phyloP scores from a whole-genome alignment of 306 rosid species.

The Rosa rugosa region DNA sequence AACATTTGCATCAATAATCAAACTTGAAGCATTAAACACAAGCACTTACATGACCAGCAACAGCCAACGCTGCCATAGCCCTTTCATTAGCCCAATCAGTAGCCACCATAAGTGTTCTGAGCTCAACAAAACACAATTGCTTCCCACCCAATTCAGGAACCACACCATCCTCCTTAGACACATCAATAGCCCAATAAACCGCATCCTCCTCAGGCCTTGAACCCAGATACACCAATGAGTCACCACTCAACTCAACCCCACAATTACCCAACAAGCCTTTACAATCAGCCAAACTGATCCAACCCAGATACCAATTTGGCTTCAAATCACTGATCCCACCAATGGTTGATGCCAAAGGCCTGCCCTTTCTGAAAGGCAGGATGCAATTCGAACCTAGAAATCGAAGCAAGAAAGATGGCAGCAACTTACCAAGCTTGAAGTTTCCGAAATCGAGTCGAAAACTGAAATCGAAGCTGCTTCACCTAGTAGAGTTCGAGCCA shows the following conservation, averaged over 20 bases:
- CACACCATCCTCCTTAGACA: constrained; percentile 45
- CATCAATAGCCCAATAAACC: constrained; percentile 82
- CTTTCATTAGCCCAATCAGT: constrained; percentile 68
- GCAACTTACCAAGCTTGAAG: too few species aligned
- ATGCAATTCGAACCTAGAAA: too few species aligned
- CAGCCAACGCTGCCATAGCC: constrained; percentile 66
- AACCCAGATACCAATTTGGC: constrained; percentile 73
- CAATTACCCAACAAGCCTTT: constrained; percentile 41
- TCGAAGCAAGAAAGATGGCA: too few species aligned
- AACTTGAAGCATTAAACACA: not conserved
- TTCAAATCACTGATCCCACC: constrained; percentile 28
- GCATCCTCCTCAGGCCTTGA: constrained; percentile 51
- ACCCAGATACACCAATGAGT: constrained; percentile 69
- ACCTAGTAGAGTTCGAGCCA: too few species aligned
- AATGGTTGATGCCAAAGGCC: constrained; percentile 55
- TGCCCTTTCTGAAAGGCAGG: constrained; percentile 62
- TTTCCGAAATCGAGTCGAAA: too few species aligned
- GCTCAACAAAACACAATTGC: constrained; percentile 62
- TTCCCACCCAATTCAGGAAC: constrained; percentile 42
- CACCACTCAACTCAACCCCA: constrained; percentile 49
- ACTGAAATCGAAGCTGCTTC: too few species aligned
- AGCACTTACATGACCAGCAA: constrained; percentile 87
- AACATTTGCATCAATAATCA: not conserved
- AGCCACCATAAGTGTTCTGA: constrained; percentile 87
- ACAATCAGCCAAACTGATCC: constrained; percentile 60